Evolutionary conservation across 441 rosid species (phyloP).

Genomic region (Kokia cookei): DNA sequence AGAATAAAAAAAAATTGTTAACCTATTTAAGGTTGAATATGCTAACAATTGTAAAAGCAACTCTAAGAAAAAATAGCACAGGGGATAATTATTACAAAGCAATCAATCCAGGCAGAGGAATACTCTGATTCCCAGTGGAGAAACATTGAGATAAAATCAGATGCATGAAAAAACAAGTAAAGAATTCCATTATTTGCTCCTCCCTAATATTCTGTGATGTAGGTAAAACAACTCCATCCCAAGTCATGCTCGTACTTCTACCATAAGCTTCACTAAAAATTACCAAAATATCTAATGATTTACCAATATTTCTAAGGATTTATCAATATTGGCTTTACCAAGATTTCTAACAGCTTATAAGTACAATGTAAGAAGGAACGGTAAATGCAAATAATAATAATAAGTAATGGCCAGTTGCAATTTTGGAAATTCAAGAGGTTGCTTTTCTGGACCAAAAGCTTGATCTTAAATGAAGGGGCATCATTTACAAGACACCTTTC

Average conservation of each 20-base stretch:
- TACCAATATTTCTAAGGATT: too few relatives aligned
- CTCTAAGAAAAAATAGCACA: background rate
- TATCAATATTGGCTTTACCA: too few relatives aligned
- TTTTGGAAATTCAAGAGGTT: background rate
- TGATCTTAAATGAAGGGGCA: background rate
- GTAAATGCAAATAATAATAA: background rate
- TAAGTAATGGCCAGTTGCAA: background rate
- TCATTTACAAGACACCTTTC: background rate
- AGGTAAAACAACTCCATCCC: background rate
- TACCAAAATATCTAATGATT: too few relatives aligned
- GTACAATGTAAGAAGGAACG: background rate
- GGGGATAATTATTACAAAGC: background rate
- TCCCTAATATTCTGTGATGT: background rate
- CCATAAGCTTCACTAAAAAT: too few relatives aligned
- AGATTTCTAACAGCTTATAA: background rate
- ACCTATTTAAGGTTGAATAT: background rate
- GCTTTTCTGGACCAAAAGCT: background rate
- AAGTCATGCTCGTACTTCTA: background rate
- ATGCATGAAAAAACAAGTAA: background rate
- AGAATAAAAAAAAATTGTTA: background rate
- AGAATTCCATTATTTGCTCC: background rate
- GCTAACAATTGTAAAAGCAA: conserved; percentile 2
- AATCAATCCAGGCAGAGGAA: background rate
- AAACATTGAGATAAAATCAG: background rate
- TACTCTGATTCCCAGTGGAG: background rate